Base-by-base conservation (phyloP, 2,329 filamentous ascomycete genomes). In the Nemania diffusa region DNA sequence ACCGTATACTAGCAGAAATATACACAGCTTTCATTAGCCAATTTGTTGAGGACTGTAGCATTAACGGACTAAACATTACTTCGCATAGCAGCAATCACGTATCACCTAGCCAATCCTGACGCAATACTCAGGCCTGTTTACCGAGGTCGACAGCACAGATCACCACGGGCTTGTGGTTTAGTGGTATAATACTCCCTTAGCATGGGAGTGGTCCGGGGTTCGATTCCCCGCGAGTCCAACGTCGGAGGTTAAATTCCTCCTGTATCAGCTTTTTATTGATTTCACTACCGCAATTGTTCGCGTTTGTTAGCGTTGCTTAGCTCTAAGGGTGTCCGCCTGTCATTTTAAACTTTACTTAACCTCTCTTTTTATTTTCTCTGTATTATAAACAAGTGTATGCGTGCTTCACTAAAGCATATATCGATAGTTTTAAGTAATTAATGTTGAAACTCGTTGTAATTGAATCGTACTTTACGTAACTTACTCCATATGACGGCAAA, bases 121-220 rank as follows among this genome's bases (percentile, higher is more conserved):
- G 13, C 8, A n/a, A 27, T 20, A 57, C 29, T 34, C 17, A 52
- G 17, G 17, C 11, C n/a, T 9, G 11, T 40, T 50, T 56, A 20
- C 22, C 24, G 20, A 20, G 1, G n/a, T 2, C 20, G n/a, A 13
- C 3, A 34, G 4, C 15, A 57, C 17, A 27, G 11, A 40, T 40
- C 4, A 44, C 40, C 32, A 55, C 34, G 7, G 70, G 70, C 70
- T 72, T 72, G 70, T 72, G 70, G 70, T 72, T 69, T 72, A 72
- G 70, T 72, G 70, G 70, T 72, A 72, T 72, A 69, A 72, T 72
- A 69, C 69, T 72, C 69, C 70, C 70, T 72, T 72, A 72, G 70
- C 70, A 72, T 73, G 71, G 69, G 68, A 72, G 71, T 68, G 71
- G 71, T 73, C 71, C 71, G 71, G 71, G 71, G 71, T 73, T 73